phyloP scores from a whole-genome alignment of 2,329 filamentous ascomycete species.

The Penicillium oxalicum region DNA sequence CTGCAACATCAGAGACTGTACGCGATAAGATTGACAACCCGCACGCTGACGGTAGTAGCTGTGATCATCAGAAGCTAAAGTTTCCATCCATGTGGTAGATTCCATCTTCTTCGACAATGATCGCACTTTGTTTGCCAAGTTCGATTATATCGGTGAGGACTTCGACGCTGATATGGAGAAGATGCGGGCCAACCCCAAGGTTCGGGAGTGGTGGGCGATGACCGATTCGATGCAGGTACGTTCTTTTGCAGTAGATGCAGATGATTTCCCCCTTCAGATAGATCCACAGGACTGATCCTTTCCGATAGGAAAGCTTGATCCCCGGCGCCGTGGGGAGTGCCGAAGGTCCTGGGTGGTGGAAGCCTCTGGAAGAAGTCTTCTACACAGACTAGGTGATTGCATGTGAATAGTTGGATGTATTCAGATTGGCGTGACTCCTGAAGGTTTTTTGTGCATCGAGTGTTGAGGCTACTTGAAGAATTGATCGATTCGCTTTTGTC shows the following conservation, averaged over 20 bases:
- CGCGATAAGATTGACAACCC: slow-evolving; percentile 16
- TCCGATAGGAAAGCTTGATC: slow-evolving; percentile 27
- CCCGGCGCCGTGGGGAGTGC: slow-evolving; percentile 28
- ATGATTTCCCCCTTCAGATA: neutral
- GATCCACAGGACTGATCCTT: slow-evolving; percentile 1
- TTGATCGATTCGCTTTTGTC: slow-evolving; percentile 67
- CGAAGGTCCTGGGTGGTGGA: slow-evolving; percentile 35
- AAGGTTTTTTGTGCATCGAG: no score
- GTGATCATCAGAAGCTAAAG: neutral
- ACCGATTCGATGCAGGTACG: slow-evolving; percentile 66
- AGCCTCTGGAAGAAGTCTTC: slow-evolving; percentile 32
- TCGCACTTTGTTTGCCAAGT: slow-evolving; percentile 64
- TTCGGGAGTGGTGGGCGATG: slow-evolving; percentile 75
- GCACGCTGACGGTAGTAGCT: neutral
- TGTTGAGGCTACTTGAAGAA: slow-evolving; percentile 53
- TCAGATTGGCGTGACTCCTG: no score
- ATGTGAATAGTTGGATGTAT: neutral
- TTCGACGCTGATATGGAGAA: slow-evolving; percentile 69
- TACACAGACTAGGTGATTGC: slow-evolving; percentile 20
- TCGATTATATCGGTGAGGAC: slow-evolving; percentile 72
- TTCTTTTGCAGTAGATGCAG: no score
- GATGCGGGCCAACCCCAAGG: slow-evolving; percentile 66
- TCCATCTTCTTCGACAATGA: slow-evolving; percentile 66
- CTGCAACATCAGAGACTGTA: slow-evolving; percentile 69
- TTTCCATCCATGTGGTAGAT: slow-evolving; percentile 41